phyloP scores from a whole-genome alignment of 805 yeast species.

The Wickerhamia fluorescens region DNA sequence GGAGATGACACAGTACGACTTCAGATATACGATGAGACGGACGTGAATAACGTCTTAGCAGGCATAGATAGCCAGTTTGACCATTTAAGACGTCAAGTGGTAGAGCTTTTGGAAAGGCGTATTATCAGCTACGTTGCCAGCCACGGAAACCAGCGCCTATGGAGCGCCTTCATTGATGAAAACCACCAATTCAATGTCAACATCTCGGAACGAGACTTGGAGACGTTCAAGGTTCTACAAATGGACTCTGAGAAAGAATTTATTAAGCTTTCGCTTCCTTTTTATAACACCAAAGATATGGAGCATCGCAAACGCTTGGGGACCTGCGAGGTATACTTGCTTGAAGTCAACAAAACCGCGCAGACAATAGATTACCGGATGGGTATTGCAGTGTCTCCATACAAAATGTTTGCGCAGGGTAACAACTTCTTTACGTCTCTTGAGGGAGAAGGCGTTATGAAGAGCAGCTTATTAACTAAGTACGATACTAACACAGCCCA shows the following conservation, averaged over 20 bases:
- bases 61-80: slow-evolving; percentile 35
- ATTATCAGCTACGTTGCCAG: slow-evolving; percentile 21
- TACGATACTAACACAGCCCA: too few species aligned
- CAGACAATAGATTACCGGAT: slow-evolving; percentile 11
- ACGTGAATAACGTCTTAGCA: slow-evolving; percentile 19
- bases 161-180: slow-evolving; percentile 18
- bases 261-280: slow-evolving; percentile 30
- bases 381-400: slow-evolving; percentile 14
- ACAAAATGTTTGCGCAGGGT: slow-evolving; percentile 1
- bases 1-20: slow-evolving; percentile 11
- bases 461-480: slow-evolving; percentile 3
- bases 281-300: slow-evolving; percentile 16
- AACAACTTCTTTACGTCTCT: background rate
- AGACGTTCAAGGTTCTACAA: slow-evolving; percentile 18
- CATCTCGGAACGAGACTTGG: slow-evolving; percentile 14
- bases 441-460: slow-evolving; percentile 1
- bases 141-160: background rate
- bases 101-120: slow-evolving; percentile 16
- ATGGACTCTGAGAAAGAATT: slow-evolving; percentile 15
- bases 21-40: slow-evolving; percentile 27
- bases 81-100: slow-evolving; percentile 22
- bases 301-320: slow-evolving; percentile 21
- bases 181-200: slow-evolving; percentile 27
- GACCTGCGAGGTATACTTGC: slow-evolving; percentile 23
- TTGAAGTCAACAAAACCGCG: slow-evolving; percentile 5